Percentiles rank a stretch among this genome's conserved stretches.
Evolutionary conservation across 2,329 filamentous ascomycete genomes (phyloP).

Genomic region (Colletotrichum coccodes): DNA sequence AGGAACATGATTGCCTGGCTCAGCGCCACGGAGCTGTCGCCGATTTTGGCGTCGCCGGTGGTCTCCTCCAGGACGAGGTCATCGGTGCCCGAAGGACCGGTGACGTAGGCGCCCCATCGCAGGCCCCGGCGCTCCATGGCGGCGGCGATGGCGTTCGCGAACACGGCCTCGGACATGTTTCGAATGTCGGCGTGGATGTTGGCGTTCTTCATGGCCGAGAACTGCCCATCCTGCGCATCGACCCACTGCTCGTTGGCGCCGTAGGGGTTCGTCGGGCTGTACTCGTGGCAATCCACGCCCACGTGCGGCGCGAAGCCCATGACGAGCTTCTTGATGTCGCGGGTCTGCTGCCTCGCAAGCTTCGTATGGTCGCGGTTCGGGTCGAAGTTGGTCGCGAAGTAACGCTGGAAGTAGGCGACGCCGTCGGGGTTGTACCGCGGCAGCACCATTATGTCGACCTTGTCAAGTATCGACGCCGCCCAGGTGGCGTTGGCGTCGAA

Average conservation of each 20-base stretch:
- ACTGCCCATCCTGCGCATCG: slow-evolving; percentile 41
- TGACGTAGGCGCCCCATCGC: slow-evolving; percentile 43
- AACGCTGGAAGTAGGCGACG: slow-evolving; percentile 45
- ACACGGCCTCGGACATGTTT: slow-evolving; percentile 40
- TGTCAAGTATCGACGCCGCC: slow-evolving; percentile 40
- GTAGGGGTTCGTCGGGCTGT: slow-evolving; percentile 32
- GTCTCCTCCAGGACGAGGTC: slow-evolving; percentile 38
- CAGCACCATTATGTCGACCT: slow-evolving; percentile 42
- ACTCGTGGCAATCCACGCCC: slow-evolving; percentile 46
- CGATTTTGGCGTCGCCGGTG: slow-evolving; percentile 42
- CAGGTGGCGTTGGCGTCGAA: slow-evolving; percentile 41
- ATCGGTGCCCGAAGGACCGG: slow-evolving; percentile 30
- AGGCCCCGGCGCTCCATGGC: slow-evolving; percentile 41
- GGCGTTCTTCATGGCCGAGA: slow-evolving; percentile 46
- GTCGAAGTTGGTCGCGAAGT: slow-evolving; percentile 41
- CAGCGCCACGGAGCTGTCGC: slow-evolving; percentile 41
- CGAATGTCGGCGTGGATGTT: slow-evolving; percentile 44
- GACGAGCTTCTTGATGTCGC: slow-evolving; percentile 41
- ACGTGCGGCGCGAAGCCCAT: slow-evolving; percentile 42
- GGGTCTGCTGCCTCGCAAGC: slow-evolving; percentile 43
- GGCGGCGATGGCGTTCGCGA: slow-evolving; percentile 39
- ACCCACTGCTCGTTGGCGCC: slow-evolving; percentile 38
- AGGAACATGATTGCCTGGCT: slow-evolving; percentile 43
- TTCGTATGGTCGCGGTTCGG: slow-evolving; percentile 47
- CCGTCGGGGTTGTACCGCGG: slow-evolving; percentile 47